Percentiles rank a stretch among this genome's conserved stretches.
Evolutionary conservation across 1,139 yeast species (phyloP).

Genomic region (Torulaspora globosa): DNA sequence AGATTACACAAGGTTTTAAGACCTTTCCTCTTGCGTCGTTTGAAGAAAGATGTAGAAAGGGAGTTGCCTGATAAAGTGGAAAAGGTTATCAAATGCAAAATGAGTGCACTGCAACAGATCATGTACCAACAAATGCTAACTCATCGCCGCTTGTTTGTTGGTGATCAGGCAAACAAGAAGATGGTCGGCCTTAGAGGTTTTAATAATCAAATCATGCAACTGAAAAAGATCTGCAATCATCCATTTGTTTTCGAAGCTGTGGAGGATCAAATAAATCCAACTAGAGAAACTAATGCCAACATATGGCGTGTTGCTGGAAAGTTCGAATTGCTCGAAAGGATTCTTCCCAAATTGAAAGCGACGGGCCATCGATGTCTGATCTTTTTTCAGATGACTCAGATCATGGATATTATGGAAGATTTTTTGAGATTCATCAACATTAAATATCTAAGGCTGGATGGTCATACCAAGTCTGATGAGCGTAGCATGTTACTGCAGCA

Average conservation of each 20-base stretch:
- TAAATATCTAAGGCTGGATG: constrained; percentile 76
- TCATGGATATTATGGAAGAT: constrained; percentile 88
- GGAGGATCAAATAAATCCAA: constrained; percentile 79
- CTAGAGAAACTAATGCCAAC: constrained; percentile 59
- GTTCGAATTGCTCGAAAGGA: constrained; percentile 68
- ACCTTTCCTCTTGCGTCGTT: constrained; percentile 88
- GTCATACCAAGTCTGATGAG: constrained; percentile 79
- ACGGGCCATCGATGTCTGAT: constrained; percentile 77
- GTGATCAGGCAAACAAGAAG: constrained; percentile 45
- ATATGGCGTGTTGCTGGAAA: constrained; percentile 74
- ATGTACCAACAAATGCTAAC: constrained; percentile 77
- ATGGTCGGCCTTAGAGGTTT: constrained; percentile 71
- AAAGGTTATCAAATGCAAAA: constrained; percentile 89
- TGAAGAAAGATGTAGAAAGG: constrained; percentile 95
- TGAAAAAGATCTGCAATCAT: constrained; percentile 93
- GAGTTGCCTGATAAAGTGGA: constrained; percentile 95
- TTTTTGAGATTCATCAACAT: constrained; percentile 59
- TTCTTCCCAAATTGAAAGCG: constrained; percentile 68
- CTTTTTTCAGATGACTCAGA: constrained; percentile 84
- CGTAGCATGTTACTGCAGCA: constrained; percentile 64
- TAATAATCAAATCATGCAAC: constrained; percentile 90
- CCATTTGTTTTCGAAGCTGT: constrained; percentile 97
- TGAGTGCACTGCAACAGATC: constrained; percentile 79
- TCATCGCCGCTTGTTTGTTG: constrained; percentile 61
- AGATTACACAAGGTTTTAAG: constrained; percentile 94